Conservation (phyloP, 495 filamentous ascomycete species). For the Penicillium malachiteum region DNA sequence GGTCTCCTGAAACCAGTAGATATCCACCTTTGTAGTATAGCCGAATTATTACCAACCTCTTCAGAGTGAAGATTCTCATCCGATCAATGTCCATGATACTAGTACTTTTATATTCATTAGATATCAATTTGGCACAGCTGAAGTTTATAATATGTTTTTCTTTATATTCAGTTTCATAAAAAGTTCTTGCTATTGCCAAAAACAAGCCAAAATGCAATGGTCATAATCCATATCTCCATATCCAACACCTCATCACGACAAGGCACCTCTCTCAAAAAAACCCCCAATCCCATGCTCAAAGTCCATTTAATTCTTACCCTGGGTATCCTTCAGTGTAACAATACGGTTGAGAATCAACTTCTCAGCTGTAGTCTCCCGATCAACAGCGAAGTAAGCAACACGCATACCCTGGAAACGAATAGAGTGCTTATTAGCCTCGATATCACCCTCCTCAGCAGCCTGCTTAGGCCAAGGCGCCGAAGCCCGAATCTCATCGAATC, state of each 20-base stretch:
- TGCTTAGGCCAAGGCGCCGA: slow-evolving; percentile 82
- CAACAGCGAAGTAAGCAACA: slow-evolving; percentile 81
- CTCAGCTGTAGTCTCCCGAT: slow-evolving; percentile 73
- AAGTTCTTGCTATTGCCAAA: slow-evolving; percentile 1
- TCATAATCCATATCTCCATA: slow-evolving; percentile 16
- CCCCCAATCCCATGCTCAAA: neutral
- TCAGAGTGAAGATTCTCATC: no score
- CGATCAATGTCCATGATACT: no score
- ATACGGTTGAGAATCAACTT: slow-evolving; percentile 88
- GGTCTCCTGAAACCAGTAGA: neutral
- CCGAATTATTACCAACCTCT: neutral
- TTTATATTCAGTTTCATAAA: neutral
- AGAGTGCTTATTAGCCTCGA: slow-evolving; percentile 60
- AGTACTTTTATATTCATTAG: no score
- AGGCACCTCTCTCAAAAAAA: neutral
- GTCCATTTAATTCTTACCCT: slow-evolving; percentile 25
- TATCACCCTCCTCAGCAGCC: slow-evolving; percentile 35
- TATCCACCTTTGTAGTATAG: neutral
- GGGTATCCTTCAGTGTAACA: slow-evolving; percentile 79
- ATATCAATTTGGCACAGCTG: neutral
- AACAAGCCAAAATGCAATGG: slow-evolving; percentile 15
- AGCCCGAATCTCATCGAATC: slow-evolving; percentile 73
- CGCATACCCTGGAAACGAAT: slow-evolving; percentile 93
- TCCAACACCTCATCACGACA: slow-evolving; percentile 4
- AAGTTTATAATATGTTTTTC: neutral